phyloP scores from a whole-genome alignment of 345 rosid species.

The Salix purpurea region DNA sequence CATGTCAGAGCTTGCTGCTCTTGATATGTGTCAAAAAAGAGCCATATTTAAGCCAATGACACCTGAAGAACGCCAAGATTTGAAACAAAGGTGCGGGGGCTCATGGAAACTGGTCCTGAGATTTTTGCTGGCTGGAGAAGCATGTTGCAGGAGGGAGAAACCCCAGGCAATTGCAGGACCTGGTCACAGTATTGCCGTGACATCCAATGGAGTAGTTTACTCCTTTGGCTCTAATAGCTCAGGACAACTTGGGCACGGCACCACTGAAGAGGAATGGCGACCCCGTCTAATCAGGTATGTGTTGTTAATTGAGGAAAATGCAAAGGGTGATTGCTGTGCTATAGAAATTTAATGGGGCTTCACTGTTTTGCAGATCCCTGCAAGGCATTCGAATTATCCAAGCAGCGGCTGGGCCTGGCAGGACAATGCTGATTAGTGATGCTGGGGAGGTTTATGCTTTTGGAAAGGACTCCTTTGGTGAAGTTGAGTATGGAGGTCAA shows the following conservation, averaged over 20 bases:
- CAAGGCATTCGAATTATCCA: slow-evolving; percentile 87
- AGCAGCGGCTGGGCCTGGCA: slow-evolving; percentile 78
- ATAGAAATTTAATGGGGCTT: slow-evolving; percentile 40
- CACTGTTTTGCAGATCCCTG: slow-evolving; percentile 80
- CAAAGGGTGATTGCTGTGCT: slow-evolving; percentile 21
- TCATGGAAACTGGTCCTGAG: slow-evolving; percentile 90
- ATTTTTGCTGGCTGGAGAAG: slow-evolving; percentile 80
- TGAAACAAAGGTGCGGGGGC: slow-evolving; percentile 81
- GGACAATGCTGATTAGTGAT: slow-evolving; percentile 93
- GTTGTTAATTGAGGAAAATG: slow-evolving; percentile 27
- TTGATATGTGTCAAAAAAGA: slow-evolving; percentile 79
- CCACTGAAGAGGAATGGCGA: slow-evolving; percentile 73
- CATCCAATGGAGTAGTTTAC: slow-evolving; percentile 68
- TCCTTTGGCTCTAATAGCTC: slow-evolving; percentile 78
- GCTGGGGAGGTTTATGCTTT: slow-evolving; percentile 79
- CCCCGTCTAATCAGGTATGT: slow-evolving; percentile 80
- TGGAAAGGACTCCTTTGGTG: slow-evolving; percentile 81
- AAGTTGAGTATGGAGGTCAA: slow-evolving; percentile 54
- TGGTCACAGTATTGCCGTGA: slow-evolving; percentile 87
- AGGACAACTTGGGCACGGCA: slow-evolving; percentile 93
- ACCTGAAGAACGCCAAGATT: slow-evolving; percentile 51
- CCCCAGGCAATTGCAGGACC: slow-evolving; percentile 96
- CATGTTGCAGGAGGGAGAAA: slow-evolving; percentile 83
- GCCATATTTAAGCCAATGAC: slow-evolving; percentile 77
- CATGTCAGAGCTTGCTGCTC: slow-evolving; percentile 93